Conservation (phyloP, 768 basidiomycete genomes). For the Tylopilus balloui region DNA sequence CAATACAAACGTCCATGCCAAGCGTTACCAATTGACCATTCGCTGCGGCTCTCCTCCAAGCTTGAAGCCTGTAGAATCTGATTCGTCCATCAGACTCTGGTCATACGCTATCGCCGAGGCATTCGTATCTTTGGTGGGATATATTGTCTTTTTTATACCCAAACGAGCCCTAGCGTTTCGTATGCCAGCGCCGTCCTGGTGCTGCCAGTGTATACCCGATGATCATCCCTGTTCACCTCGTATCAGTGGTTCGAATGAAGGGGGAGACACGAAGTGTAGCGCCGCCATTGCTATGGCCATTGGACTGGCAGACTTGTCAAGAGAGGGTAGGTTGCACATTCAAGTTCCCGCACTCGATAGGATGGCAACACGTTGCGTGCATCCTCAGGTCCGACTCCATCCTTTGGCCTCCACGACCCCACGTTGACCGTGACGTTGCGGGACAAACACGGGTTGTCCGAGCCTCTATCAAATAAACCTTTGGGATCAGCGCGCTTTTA, state of each 20-base stretch:
- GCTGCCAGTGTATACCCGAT: constrained; percentile 50
- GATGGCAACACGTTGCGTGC: constrained; percentile 33
- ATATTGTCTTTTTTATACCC: constrained; percentile 45
- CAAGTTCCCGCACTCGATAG: not conserved
- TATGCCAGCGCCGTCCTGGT: constrained; percentile 49
- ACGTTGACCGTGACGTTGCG: constrained; percentile 37
- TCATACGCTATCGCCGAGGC: constrained; percentile 44
- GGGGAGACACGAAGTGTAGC: constrained; percentile 50
- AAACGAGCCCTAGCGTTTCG: constrained; percentile 15
- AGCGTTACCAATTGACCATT: no score
- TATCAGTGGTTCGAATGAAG: constrained; percentile 54
- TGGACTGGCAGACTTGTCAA: constrained; percentile 50
- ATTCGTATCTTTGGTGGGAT: constrained; percentile 46
- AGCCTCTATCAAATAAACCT: constrained; percentile 18
- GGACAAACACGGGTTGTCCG: constrained; percentile 33
- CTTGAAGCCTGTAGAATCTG: no score
- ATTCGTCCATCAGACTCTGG: constrained; percentile 37
- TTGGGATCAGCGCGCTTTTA: constrained; percentile 35
- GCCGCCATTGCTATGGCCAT: constrained; percentile 49
- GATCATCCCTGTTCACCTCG: constrained; percentile 42
- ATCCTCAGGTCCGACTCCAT: constrained; percentile 41
- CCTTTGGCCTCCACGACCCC: constrained; percentile 36
- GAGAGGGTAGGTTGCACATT: constrained; percentile 41
- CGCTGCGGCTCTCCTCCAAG: no score
- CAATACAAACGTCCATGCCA: no score